Evolutionary conservation across 1,284 basidiomycete genomes (phyloP), one percentile per base, ranked within the genome.

Genomic region (Gymnopus androsaceus): DNA sequence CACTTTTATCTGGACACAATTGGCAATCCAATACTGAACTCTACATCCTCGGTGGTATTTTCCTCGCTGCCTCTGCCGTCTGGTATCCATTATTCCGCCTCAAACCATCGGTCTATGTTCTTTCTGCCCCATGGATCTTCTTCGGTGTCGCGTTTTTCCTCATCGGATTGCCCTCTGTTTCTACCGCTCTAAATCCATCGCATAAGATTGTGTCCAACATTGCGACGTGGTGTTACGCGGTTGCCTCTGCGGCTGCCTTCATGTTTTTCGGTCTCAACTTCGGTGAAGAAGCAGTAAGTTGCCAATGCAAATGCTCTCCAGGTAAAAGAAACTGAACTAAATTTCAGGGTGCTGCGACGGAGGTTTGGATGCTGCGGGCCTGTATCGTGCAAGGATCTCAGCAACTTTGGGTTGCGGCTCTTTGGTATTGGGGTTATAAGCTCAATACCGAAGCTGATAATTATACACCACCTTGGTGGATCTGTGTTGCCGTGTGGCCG

Each of bases 231-330:
- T 82, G 78, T 51, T 96, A 96, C 73, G 93, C 94, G 44, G 74
- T 92, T 48, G 93, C 90, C 12, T 95, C 94, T 28, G 87, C 93
- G 8, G 94, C 90, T 36, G 88, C 90, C 17, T 96, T 95, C 80
- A 75, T 87, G 56, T 95, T 94, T 82, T 96, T 96, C 67, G 93
- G 94, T 69, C 81, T 95, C 62, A 96, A 96, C 74, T 96, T 95
- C 70, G 94, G 94, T 73, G 94, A 96, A 76, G 94, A 95, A 80
- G 94, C 93, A 30, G 91, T 88, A 69, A 36, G 84, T 74, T 27
- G 46, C 27, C 44, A 50, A 31, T 52, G 6, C 46, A 27, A n/a
- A 54, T 42, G 47, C 9, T 37, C 21, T 17, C n/a, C 12, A 40
- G 48, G 30, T 54, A 53, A 67, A 47, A 48, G 46, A 38, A 42